Evolutionary conservation across 1,139 yeast species (phyloP), one percentile per base, ranked within the genome.

Genomic region (Geotrichum restrictum): DNA sequence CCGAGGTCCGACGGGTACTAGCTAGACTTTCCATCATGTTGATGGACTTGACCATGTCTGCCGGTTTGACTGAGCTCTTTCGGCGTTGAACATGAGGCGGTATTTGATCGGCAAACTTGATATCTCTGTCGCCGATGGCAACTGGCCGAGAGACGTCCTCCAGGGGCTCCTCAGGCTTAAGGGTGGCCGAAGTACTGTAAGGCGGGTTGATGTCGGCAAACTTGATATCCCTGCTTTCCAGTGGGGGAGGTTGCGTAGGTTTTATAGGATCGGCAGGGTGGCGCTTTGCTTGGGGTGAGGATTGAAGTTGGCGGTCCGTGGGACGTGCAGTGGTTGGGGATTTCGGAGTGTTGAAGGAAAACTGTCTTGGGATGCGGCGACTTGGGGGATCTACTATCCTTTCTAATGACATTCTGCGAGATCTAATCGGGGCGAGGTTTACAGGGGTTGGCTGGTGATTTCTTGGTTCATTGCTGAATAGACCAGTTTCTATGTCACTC

Each of bases 21-120:
- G 36, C 31, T 14, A 38, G 21, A 18, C 49, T 41, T 16, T 51
- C 85, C n/a, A 91, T 74, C 60, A 88, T 82, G 18, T 88, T 82
- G 41, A 93, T 73, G 0, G 82, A 78, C 1, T 40, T 76, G 64
- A 76, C 84, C 83, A 89, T 84, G 64, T 89, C 96, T 49, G 85
- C 81, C 1, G 96, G 96, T 33, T 83, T 83, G 10, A 86, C 73
- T 39, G 83, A 83, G 21, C 74, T 72, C 24, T 49, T 33, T 62
- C 60, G 55, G 24, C 59, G 50, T n/a, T 53, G 45, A 10, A 57
- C 59, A 8, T 24, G 29, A 5, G 59, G 59, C 0, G 81, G 82
- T 42, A 69, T 83, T 33, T 77, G 64, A 37, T 60, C 67, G 4
- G 73, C 66, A 63, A 67, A 61, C 64, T 74, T 56, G 72, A 74